Base-by-base conservation (phyloP, 345 rosid species). In the Zanthoxylum bungeanum region DNA sequence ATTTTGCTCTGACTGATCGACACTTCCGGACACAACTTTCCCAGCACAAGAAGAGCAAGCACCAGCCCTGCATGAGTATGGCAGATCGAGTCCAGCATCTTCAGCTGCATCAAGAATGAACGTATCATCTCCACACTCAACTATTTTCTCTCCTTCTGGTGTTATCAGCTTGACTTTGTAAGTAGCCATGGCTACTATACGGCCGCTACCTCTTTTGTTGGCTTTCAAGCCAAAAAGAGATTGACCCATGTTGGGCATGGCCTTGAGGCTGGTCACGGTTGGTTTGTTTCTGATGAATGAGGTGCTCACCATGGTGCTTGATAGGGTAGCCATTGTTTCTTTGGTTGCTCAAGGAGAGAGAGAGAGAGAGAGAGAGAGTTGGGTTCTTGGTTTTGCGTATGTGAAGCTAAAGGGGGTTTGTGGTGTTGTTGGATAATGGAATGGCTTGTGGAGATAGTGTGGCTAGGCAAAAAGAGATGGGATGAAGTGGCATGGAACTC, bases 41-140 rank as follows among this genome's bases (percentile, higher is more conserved):
- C 97, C 98, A 0, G 93, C 93, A 62, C 98, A 94, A 6, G 91
- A 83, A 1, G 98, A 90, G 84, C 98, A 94, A 27, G 98, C 77
- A 12, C 98, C 98, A 2, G 98, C 97, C 73, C 98, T 81, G 88
- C 98, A 94, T 0, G 98, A 94, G 93, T 89, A 94, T 2, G 98
- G 98, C 59, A 92, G 74, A 73, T 92, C 98, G 8, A 92, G 31
- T 1, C 97, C 99, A 1, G 9, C 5, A 40, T 89, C 98, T 76
- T 95, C 99, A 0, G 93, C 93, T 0, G 79, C 70, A 82, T 95
- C 99, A 1, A 95, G 85, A 64, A 92, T 81, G 80, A 88, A 92
- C 0, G 19, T 56, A 61, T 88, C 93, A 9, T 81, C 89, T 2
- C 85, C 90, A 80, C 88, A 85, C 0, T 83, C 79, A 16, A 92